Percentiles rank a stretch among this genome's conserved stretches.
These are phyloP conservation scores for Glycine soja DNA, from an alignment of 306 rosid genomes.

Conservation along the genomic window DNA sequence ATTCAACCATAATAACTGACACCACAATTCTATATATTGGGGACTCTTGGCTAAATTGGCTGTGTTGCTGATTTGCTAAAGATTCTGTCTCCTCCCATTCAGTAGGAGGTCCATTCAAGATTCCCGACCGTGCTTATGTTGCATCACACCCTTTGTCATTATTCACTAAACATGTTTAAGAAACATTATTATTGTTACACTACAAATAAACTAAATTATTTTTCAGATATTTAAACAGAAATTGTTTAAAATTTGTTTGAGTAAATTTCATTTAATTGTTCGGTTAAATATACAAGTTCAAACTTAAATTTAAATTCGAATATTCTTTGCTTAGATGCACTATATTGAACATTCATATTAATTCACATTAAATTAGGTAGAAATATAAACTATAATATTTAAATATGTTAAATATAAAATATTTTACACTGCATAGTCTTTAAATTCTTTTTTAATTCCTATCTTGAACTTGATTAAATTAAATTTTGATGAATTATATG, in stretches of 20 bases:
- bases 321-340: too few species aligned
- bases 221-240: background rate
- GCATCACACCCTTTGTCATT: background rate
- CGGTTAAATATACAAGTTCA: too few species aligned
- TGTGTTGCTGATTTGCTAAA: background rate
- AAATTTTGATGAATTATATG: too few species aligned
- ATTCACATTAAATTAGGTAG: too few species aligned
- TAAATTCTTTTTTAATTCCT: too few species aligned
- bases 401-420: too few species aligned
- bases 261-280: background rate
- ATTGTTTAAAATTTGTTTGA: background rate
- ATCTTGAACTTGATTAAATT: too few species aligned
- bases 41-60: background rate
- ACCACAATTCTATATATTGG: background rate
- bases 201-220: background rate
- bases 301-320: too few species aligned
- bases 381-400: too few species aligned
- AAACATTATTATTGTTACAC: background rate
- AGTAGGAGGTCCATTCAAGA: conserved; percentile 5
- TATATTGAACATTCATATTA: too few species aligned
- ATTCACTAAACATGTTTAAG: background rate
- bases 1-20: background rate
- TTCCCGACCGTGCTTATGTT: background rate
- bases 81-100: conserved; percentile 25
- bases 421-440: too few species aligned